Evolutionary conservation across 2,329 filamentous ascomycete genomes (phyloP).

Genomic region (Conoideocrella luteorostrata): DNA sequence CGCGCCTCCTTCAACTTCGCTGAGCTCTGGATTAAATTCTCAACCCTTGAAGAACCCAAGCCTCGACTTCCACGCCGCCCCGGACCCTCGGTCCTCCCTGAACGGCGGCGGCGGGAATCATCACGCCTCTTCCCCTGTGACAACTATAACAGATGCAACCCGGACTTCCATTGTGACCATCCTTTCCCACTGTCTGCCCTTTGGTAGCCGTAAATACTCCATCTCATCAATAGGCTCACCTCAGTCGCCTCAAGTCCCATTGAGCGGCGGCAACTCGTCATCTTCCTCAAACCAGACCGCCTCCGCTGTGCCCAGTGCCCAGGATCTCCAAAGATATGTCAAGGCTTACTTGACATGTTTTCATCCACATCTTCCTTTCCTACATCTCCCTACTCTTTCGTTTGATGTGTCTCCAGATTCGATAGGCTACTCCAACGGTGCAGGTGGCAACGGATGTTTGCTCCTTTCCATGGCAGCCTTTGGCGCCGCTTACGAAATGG

Average conservation of each 20-base stretch:
- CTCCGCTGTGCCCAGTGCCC: constrained; percentile 66
- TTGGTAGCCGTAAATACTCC: constrained; percentile 58
- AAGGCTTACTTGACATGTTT: constrained; percentile 86
- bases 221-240: constrained; percentile 50
- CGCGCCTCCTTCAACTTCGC: constrained; percentile 67
- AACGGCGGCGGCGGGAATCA: constrained; percentile 60
- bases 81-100: constrained; percentile 68
- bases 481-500: constrained; percentile 80
- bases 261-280: constrained; percentile 39
- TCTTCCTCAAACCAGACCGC: constrained; percentile 41
- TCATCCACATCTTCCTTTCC: constrained; percentile 90
- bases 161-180: constrained; percentile 55
- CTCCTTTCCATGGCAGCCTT: constrained; percentile 76
- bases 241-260: constrained; percentile 45
- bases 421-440: constrained; percentile 51
- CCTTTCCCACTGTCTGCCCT: constrained; percentile 49
- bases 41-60: constrained; percentile 61
- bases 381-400: constrained; percentile 84
- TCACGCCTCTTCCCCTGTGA: constrained; percentile 51
- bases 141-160: constrained; percentile 60
- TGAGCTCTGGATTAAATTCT: constrained; percentile 59
- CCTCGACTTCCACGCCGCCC: constrained; percentile 57
- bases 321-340: constrained; percentile 85
- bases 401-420: constrained; percentile 73
- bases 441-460: constrained; percentile 78